phyloP scores from a whole-genome alignment of 345 rosid species.

The Sapria himalayana region DNA sequence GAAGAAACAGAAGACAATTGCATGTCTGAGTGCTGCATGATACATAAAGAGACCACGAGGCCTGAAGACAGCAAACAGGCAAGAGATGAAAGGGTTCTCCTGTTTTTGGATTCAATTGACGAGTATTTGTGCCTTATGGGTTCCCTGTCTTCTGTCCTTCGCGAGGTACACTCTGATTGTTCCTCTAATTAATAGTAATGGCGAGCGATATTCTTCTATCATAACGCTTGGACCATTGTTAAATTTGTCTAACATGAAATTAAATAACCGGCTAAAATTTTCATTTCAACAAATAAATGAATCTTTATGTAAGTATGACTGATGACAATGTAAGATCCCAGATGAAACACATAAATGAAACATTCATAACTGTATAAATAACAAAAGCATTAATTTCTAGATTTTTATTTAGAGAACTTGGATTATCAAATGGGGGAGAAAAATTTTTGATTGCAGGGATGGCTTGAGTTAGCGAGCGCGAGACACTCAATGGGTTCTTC shows the following conservation, averaged over 20 bases:
- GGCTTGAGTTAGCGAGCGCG: conserved; percentile 82
- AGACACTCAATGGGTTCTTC: conserved; percentile 81
- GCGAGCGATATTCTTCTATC: conserved; percentile 1
- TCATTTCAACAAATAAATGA: no score
- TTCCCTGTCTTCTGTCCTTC: conserved; percentile 44
- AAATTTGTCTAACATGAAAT: background rate
- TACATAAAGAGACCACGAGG: background rate
- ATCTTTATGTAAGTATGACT: no score
- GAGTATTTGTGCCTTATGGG: conserved; percentile 32
- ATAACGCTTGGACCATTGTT: background rate
- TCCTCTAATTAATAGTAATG: conserved; percentile 1
- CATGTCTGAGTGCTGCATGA: background rate
- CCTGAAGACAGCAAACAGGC: background rate
- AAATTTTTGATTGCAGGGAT: conserved; percentile 28
- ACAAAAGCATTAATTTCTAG: no score
- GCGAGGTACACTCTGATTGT: conserved; percentile 32
- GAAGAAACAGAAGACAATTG: conserved; percentile 3
- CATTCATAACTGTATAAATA: no score
- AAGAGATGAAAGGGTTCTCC: conserved; percentile 23
- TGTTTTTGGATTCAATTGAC: conserved; percentile 65
- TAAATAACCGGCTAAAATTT: background rate
- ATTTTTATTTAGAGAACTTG: background rate
- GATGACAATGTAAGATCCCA: no score
- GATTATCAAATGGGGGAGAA: background rate
- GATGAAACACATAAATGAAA: no score